Evolutionary conservation across 2,329 filamentous ascomycete genomes (phyloP).

Genomic region (Periconia sp.): DNA sequence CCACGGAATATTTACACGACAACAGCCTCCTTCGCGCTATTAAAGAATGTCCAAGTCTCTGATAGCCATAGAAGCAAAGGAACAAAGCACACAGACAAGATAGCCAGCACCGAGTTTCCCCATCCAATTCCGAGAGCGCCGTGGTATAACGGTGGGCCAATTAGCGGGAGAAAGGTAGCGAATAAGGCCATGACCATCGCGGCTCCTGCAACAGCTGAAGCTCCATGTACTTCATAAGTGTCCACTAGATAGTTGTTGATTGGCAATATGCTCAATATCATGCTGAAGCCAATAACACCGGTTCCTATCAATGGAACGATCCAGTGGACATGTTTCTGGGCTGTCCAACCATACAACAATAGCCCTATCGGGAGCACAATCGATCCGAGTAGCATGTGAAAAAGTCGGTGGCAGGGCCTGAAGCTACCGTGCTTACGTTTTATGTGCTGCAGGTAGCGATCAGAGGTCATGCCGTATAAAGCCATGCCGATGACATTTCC

Average conservation of each 20-base stretch:
- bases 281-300: conserved; percentile 9
- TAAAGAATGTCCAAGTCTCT: no score
- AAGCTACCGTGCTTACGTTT: conserved; percentile 10
- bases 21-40: no score
- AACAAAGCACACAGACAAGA: no score
- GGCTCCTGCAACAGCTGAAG: neutral
- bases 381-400: conserved; percentile 25
- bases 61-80: no score
- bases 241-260: neutral
- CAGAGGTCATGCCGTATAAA: conserved; percentile 20
- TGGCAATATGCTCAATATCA: conserved; percentile 1
- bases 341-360: conserved; percentile 55
- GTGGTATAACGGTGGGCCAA: no score
- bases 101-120: no score
- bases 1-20: neutral
- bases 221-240: neutral
- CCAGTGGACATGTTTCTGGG: conserved; percentile 54
- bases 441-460: conserved; percentile 22
- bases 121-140: no score
- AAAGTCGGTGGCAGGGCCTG: conserved; percentile 41
- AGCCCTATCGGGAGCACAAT: conserved; percentile 22
- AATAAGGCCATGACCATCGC: no score
- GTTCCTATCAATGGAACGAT: conserved; percentile 47
- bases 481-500: conserved; percentile 14
- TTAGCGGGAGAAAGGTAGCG: no score